phyloP scores from a whole-genome alignment of 2,329 filamentous ascomycete genomes.

The Scedosporium dehoogii region DNA sequence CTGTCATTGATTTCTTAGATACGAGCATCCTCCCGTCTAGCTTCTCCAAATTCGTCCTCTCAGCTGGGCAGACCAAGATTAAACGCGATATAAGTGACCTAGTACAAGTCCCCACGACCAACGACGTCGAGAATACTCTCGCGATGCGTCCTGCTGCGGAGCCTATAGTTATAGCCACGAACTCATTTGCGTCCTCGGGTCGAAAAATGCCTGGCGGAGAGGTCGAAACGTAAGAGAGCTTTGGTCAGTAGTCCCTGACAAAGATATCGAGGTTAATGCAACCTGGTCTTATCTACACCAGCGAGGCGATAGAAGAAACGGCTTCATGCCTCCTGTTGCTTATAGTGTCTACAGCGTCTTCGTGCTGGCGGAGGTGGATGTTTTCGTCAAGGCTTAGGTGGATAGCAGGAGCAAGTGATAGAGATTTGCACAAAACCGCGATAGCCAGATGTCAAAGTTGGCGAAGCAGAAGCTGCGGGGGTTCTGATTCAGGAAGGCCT shows the following conservation, averaged over 20 bases:
- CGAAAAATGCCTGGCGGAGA: neutral
- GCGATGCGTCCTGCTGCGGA: neutral
- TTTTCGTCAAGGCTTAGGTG: neutral
- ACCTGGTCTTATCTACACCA: neutral
- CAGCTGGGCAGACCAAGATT: neutral
- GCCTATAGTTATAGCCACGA: neutral
- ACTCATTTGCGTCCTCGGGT: neutral
- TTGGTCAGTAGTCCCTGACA: neutral
- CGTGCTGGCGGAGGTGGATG: neutral
- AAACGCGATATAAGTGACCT: conserved; percentile 6
- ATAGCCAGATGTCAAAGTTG: neutral
- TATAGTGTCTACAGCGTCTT: neutral
- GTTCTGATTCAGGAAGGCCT: neutral
- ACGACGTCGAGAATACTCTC: conserved; percentile 10
- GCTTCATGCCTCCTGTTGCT: neutral
- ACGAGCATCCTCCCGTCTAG: conserved; percentile 14
- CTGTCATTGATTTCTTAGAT: conserved; percentile 10
- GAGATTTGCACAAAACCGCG: neutral
- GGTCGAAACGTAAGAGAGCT: neutral
- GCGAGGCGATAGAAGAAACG: neutral
- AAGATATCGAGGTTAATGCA: neutral
- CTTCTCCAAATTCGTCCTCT: conserved; percentile 8
- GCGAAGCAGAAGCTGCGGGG: neutral
- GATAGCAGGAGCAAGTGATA: neutral
- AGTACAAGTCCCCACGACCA: conserved; percentile 6